Base-by-base conservation (phyloP, 176 grass and related monocot genomes). In the Oryza rufipogon region DNA sequence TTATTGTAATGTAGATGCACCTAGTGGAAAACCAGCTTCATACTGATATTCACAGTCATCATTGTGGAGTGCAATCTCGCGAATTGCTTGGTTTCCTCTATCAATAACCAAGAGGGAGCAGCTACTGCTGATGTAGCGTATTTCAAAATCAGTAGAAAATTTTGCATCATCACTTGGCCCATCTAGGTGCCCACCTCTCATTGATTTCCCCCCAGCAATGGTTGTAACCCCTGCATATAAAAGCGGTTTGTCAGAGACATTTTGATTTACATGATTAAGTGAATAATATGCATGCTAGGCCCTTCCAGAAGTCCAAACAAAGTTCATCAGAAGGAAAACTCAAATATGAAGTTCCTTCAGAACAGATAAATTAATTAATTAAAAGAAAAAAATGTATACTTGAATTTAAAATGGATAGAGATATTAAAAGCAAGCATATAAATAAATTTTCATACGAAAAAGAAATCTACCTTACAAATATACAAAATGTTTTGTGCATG, bases 31-130 rank as follows among this genome's bases (percentile, higher is more conserved):
- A 45, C 81, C 90, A 76, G 86, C 84, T 84, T 99, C 97, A 64
- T 94, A 77, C 82, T 92, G 93, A 64, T 94, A 87, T 15, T 82
- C 81, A 73, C 97, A 99, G 20, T 99, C 93, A 34, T 94, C 97
- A 28, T 89, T 77, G 54, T 96, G 68, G 68, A 99, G 93, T 68
- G 91, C 89, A 68, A 99, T 96, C 71, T 99, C 97, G 17, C 93
- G 88, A 71, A 99, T 99, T 58, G 97, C 97, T 75, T 96, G 91
- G 79, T 99, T 92, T 82, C 97, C 97, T 90, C 93, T 88, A 68
- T 99, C 93, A 52, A 96, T 96, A 26, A 99, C 88, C 30, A 96
- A 87, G 71, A 99, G 93, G 33, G 97, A 99, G 86, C 97, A 99
- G 74, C 91, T 99, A 76, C 91, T 82, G 30, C 91, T 88, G 71